Evolutionary conservation across 805 yeast genomes (phyloP).

Genomic region (Komagataella ulmi): DNA sequence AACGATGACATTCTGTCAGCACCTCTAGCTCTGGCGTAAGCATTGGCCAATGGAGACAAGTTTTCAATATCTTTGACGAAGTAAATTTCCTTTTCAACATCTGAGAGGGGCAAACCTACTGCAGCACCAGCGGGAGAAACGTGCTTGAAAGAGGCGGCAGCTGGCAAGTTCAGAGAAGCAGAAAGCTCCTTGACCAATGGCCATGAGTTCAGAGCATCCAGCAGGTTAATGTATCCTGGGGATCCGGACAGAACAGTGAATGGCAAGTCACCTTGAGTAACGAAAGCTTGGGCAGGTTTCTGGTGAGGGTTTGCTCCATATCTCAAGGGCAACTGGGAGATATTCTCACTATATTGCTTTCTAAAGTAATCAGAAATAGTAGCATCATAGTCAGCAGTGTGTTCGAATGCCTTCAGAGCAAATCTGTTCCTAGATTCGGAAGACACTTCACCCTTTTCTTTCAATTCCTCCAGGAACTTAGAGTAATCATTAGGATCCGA

Average conservation of each 20-base stretch:
- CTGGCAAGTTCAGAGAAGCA: slow-evolving; percentile 89
- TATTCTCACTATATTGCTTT: slow-evolving; percentile 87
- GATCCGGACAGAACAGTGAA: slow-evolving; percentile 89
- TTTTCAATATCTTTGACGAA: slow-evolving; percentile 91
- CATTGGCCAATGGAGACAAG: slow-evolving; percentile 92
- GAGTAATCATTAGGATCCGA: slow-evolving; percentile 94
- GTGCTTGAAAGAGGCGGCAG: slow-evolving; percentile 98
- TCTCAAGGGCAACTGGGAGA: slow-evolving; percentile 84
- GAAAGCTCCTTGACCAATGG: slow-evolving; percentile 95
- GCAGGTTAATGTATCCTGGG: slow-evolving; percentile 93
- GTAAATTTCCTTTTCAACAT: slow-evolving; percentile 86
- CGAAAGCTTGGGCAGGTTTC: slow-evolving; percentile 97
- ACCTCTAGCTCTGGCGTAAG: slow-evolving; percentile 98
- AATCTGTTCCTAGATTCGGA: slow-evolving; percentile 63
- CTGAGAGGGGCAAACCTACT: slow-evolving; percentile 87
- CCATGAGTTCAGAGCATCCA: slow-evolving; percentile 98
- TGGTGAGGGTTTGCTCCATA: slow-evolving; percentile 99
- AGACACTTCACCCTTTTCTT: slow-evolving; percentile 54
- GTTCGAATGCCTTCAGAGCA: slow-evolving; percentile 96
- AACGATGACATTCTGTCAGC: slow-evolving; percentile 99
- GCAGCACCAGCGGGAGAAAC: slow-evolving; percentile 99
- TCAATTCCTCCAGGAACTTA: slow-evolving; percentile 67
- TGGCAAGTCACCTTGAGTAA: slow-evolving; percentile 77
- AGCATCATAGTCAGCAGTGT: slow-evolving; percentile 94
- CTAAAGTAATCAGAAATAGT: slow-evolving; percentile 95